phyloP scores from a whole-genome alignment of 2,329 filamentous ascomycete species.

The Paraconiothyrium brasiliense region DNA sequence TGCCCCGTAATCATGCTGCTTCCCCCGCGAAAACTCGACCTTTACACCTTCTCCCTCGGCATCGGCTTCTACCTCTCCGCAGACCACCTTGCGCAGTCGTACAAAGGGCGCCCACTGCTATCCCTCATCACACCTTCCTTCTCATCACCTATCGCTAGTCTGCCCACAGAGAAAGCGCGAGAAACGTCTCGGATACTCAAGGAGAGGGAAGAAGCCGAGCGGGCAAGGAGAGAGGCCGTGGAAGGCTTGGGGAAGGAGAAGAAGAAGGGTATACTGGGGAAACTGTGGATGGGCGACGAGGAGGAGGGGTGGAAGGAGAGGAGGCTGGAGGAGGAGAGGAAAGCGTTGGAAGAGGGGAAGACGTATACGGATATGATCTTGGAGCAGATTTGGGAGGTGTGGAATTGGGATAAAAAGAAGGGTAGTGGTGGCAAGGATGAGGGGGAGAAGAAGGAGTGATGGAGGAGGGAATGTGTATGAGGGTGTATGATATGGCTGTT shows the following conservation, averaged over 20 bases:
- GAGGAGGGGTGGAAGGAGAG: slow-evolving; percentile 57
- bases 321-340: slow-evolving; percentile 56
- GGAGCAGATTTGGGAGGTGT: slow-evolving; percentile 59
- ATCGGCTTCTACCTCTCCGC: slow-evolving; percentile 60
- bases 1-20: slow-evolving; percentile 65
- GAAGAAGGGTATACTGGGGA: slow-evolving; percentile 40
- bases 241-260: slow-evolving; percentile 39
- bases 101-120: slow-evolving; percentile 50
- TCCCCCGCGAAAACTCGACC: slow-evolving; percentile 69
- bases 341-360: slow-evolving; percentile 50
- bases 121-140: slow-evolving; percentile 26
- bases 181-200: slow-evolving; percentile 47
- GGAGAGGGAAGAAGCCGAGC: slow-evolving; percentile 48
- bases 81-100: slow-evolving; percentile 58
- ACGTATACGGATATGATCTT: slow-evolving; percentile 55
- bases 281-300: slow-evolving; percentile 53
- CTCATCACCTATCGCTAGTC: slow-evolving; percentile 14
- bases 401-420: slow-evolving; percentile 54
- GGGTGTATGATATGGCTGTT: slow-evolving; percentile 19
- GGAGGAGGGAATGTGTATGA: background rate
- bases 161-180: slow-evolving; percentile 51
- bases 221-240: slow-evolving; percentile 41
- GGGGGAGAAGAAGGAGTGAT: slow-evolving; percentile 34
- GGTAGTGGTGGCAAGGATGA: slow-evolving; percentile 34
- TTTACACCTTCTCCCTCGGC: slow-evolving; percentile 66